Conservation (phyloP, 257 asterid species). For the Nicotiana attenuata region DNA sequence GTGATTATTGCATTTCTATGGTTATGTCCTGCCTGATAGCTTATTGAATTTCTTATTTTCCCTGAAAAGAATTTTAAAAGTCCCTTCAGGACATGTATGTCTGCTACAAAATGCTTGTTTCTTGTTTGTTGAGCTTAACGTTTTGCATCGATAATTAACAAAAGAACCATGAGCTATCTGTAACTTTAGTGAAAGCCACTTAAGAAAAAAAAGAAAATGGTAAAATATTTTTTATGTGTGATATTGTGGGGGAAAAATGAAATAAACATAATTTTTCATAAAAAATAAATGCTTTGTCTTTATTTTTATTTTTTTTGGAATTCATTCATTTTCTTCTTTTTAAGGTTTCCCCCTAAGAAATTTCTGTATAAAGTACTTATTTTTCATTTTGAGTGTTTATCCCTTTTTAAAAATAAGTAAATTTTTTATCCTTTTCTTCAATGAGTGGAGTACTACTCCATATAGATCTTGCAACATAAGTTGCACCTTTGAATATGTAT, state of each 20-base stretch:
- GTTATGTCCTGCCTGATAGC: background rate
- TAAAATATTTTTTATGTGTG: background rate
- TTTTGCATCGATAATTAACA: background rate
- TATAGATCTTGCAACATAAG: too few species aligned
- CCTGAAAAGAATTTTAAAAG: background rate
- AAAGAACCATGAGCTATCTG: background rate
- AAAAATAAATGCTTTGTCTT: too few species aligned
- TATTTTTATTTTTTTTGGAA: background rate
- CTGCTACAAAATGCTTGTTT: background rate
- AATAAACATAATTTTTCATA: too few species aligned
- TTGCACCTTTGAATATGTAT: background rate
- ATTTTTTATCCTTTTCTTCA: background rate
- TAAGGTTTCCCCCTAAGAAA: background rate
- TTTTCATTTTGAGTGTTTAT: background rate
- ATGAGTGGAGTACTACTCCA: background rate
- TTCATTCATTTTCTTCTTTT: background rate
- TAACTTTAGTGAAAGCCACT: background rate
- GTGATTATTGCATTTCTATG: background rate
- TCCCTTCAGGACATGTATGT: background rate
- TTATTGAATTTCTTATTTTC: background rate
- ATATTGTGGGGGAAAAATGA: background rate
- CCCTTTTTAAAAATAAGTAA: too few species aligned
- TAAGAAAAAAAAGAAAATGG: background rate
- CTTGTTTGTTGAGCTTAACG: background rate
- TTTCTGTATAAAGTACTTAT: background rate